phyloP scores from a whole-genome alignment of 1,284 basidiomycete genomes.

The Naganishia sp. region DNA sequence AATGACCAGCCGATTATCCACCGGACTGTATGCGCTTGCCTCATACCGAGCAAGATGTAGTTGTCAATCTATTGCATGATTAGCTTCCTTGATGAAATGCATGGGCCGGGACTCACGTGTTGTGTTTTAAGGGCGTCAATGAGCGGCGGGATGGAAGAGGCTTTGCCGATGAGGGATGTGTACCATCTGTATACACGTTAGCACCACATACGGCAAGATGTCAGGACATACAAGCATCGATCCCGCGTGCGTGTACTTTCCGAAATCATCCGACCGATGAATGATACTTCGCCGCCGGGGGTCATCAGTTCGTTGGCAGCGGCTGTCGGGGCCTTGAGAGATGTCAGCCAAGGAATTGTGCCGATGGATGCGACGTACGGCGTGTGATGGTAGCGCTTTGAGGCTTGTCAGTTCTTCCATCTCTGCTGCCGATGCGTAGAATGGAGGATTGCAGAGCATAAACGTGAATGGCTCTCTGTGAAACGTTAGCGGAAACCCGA shows the following conservation, averaged over 20 bases:
- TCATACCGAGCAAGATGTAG: constrained; percentile 77
- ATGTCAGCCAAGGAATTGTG: background rate
- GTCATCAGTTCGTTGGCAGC: constrained; percentile 82
- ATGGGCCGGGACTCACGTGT: constrained; percentile 56
- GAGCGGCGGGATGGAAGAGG: constrained; percentile 68
- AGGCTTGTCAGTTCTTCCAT: constrained; percentile 61
- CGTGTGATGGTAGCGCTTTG: constrained; percentile 67
- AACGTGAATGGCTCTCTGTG: constrained; percentile 60
- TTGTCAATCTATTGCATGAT: constrained; percentile 66
- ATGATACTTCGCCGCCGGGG: constrained; percentile 76
- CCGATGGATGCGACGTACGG: constrained; percentile 56
- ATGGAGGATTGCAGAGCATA: constrained; percentile 94
- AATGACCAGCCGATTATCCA: constrained; percentile 91
- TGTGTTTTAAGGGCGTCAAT: constrained; percentile 61
- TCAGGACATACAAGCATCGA: constrained; percentile 53
- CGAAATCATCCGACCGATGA: constrained; percentile 73
- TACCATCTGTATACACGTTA: constrained; percentile 67
- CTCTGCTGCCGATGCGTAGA: constrained; percentile 74
- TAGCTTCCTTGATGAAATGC: background rate
- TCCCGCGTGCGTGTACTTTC: constrained; percentile 64
- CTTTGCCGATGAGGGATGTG: constrained; percentile 86
- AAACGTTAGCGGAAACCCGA: background rate
- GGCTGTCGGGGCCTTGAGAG: constrained; percentile 72
- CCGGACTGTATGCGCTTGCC: constrained; percentile 80
- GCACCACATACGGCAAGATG: background rate